Conservation (phyloP, 2,329 filamentous ascomycete species). For the Bipolaris bicolor region DNA sequence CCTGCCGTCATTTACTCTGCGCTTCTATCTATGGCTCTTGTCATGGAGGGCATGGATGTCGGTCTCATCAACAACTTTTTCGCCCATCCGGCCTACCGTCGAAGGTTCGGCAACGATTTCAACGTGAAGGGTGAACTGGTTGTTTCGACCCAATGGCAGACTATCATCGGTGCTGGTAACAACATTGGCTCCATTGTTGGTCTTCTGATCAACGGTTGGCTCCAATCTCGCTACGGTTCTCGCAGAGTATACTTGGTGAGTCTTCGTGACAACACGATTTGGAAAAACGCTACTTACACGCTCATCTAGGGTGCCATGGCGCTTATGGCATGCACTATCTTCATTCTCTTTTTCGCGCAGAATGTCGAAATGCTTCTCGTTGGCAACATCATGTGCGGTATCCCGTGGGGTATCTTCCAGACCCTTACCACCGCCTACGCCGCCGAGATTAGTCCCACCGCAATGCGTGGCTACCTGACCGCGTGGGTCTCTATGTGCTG, state of each 20-base stretch:
- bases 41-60: constrained; percentile 86
- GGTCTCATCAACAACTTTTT: constrained; percentile 79
- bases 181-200: constrained; percentile 48
- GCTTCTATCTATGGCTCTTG: constrained; percentile 80
- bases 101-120: constrained; percentile 43
- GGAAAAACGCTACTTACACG: constrained; percentile 6
- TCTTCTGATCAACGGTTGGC: constrained; percentile 48
- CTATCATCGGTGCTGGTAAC: constrained; percentile 50
- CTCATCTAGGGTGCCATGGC: constrained; percentile 14
- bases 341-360: constrained; percentile 53
- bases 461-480: constrained; percentile 53
- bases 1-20: constrained; percentile 75
- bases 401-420: constrained; percentile 47
- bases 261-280: constrained; percentile 31
- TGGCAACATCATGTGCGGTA: constrained; percentile 61
- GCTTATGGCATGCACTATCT: constrained; percentile 39
- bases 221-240: constrained; percentile 50
- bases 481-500: constrained; percentile 76
- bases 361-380: constrained; percentile 47
- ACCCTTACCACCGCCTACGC: constrained; percentile 65
- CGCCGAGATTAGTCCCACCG: constrained; percentile 55
- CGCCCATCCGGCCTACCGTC: constrained; percentile 49
- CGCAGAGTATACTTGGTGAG: constrained; percentile 48
- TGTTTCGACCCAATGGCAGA: constrained; percentile 50
- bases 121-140: constrained; percentile 39